Base-by-base conservation (phyloP, 345 rosid species). In the Diplotaxis tenuifolia region DNA sequence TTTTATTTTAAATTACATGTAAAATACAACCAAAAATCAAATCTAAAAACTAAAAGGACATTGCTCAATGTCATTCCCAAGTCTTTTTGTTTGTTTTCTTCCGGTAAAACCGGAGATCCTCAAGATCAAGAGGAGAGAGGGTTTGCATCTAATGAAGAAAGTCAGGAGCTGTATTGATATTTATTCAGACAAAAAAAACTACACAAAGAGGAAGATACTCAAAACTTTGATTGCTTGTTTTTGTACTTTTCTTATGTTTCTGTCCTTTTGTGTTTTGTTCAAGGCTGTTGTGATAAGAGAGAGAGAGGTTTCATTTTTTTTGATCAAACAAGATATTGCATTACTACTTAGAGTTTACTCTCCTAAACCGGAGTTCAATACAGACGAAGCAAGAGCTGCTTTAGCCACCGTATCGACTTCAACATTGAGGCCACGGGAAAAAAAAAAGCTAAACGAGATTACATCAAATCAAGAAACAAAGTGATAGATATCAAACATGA, bases 261-360 rank as follows among this genome's bases (percentile, higher is more conserved):
- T 62, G 73, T 21, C 55, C 42, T 36, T 47, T 58, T 74, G 42
- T 50, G 29, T 56, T 74, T 4, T 47, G 31, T 49, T 67, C 40
- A 36, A 61, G 69, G 78, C 73, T 75, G 57, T 68, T 62, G 69
- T 68, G 74, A 61, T 68, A 53, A 52, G 65, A 75, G 74, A 34
- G 40, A 34, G 40, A 34, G 40, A 34, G 23, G 12, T 50, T 32
- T 47, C 52, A 65, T n/a, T n/a, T n/a, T n/a, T 9, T 50, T 18
- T 19, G n/a, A n/a, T n/a, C n/a, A n/a, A n/a, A 12, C 4, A 66
- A 47, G 57, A 21, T 57, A n/a, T n/a, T n/a, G n/a, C n/a, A n/a
- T n/a, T n/a, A n/a, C n/a, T n/a, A n/a, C n/a, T n/a, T n/a, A n/a
- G n/a, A n/a, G n/a, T n/a, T n/a, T n/a, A n/a, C n/a, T n/a, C n/a